Evolutionary conservation across 441 rosid genomes (phyloP), one percentile per base, ranked within the genome.

Genomic region (Mallotus repandus): DNA sequence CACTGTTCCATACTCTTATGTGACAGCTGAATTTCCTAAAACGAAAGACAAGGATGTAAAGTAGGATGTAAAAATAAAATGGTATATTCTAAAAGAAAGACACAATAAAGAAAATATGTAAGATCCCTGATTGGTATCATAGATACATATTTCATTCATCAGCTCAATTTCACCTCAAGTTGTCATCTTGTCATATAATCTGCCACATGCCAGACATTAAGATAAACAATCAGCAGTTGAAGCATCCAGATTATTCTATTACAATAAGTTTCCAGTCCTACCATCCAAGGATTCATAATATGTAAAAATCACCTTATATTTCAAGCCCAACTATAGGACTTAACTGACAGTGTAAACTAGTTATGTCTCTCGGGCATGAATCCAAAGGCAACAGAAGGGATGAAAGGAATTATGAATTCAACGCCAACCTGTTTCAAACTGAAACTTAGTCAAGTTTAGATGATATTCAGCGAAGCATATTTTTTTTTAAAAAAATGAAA

Each of bases 371-470:
- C 29, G 29, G 29, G 29, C 29, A 25, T 25, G 29, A 25, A 25
- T 25, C 29, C 29, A 25, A 43, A 43, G 46, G 15, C 12, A 63
- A 16, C 32, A 29, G 3, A 29, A 29, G 32, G 41, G 16, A 65
- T 2, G 46, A 43, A 49, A 46, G 16, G 16, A 52, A 18, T 25
- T 3, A 8, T 66, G 56, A 16, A 6, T 48, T 29, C 59, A 52
- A 52, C 4, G 62, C 13, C 49, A 54, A n/a, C 71, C 71, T 54
- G 61, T 68, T 68, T 35, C 32, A 68, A 38, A 18, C 22, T 18
- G 21, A 35, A 16, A 48, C 21, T 54, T 19, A 54, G 48, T 32
- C 3, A 32, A 29, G 60, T 13, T 43, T 18, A 54, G 12, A 2
- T 43, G 19, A n/a, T n/a, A 68, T 35, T 53, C 35, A 35, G 10